A percentile compares a stretch with the other conserved stretches of the same genome.
Evolutionary conservation across 371 early-diverging fungal species (phyloP).

Genomic region (Mortierella sp.): DNA sequence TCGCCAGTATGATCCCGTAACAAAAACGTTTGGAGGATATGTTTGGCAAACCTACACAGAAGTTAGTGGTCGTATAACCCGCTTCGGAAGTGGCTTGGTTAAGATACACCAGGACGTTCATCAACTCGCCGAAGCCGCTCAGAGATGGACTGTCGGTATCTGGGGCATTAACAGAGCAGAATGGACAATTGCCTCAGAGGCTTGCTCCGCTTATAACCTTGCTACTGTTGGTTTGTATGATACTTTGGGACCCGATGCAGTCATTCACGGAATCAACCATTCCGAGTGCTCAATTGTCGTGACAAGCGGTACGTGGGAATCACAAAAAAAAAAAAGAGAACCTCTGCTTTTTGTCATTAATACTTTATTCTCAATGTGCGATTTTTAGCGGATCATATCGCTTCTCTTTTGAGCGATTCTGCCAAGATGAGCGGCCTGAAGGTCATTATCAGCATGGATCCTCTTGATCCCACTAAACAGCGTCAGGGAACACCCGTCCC

Average conservation of each 20-base stretch:
- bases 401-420: slow-evolving; percentile 68
- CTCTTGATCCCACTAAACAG: slow-evolving; percentile 56
- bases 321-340: background rate
- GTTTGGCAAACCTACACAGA: slow-evolving; percentile 85
- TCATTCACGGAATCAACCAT: slow-evolving; percentile 76
- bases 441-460: slow-evolving; percentile 84
- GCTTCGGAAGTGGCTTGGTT: slow-evolving; percentile 76
- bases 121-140: slow-evolving; percentile 19
- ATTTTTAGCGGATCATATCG: slow-evolving; percentile 65
- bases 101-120: slow-evolving; percentile 60
- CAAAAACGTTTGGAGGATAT: slow-evolving; percentile 75
- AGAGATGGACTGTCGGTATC: slow-evolving; percentile 68
- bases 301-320: slow-evolving; percentile 57
- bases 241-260: slow-evolving; percentile 90
- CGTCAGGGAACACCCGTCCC: slow-evolving; percentile 40
- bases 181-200: slow-evolving; percentile 90
- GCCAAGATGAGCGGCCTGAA: slow-evolving; percentile 74
- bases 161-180: slow-evolving; percentile 91
- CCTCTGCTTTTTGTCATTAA: too few relatives aligned
- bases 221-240: slow-evolving; percentile 95
- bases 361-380: background rate
- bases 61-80: slow-evolving; percentile 74
- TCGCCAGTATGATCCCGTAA: slow-evolving; percentile 62
- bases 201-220: slow-evolving; percentile 65
- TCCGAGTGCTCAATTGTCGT: slow-evolving; percentile 82